Base-by-base conservation (phyloP, 1,284 basidiomycete species). In the Omphalotus olearius region DNA sequence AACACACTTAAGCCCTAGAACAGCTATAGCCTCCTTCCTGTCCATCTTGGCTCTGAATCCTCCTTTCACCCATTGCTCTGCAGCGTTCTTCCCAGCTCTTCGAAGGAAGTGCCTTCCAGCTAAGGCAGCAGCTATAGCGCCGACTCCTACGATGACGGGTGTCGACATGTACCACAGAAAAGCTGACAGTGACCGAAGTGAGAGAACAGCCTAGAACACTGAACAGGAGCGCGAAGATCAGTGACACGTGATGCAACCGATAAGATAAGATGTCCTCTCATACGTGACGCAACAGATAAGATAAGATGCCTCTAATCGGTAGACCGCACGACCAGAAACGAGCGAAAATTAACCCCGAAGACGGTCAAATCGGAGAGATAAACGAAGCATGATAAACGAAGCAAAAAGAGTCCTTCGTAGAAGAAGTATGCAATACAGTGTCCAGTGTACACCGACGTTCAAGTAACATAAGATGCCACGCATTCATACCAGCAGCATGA, bases 41-140 rank as follows among this genome's bases (percentile, higher is more conserved):
- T 98, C 95, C 94, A 98, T 98, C 76, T 94, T 97, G 13, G 80
- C 74, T 67, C 88, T 90, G 82, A 99, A 99, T 1, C 95, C 96
- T 54, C 96, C 96, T 70, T 88, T 93, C 44, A 80, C 84, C 84
- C 92, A 98, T 66, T 96, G 82, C 44, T 94, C 87, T 5, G 83
- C 87, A 10, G 80, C 85, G 30, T 73, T 73, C 60, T 72, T 80
- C 14, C 80, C 82, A 44, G 76, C 71, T 55, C 79, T 73, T 38
- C 80, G 75, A 41, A 90, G 55, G 14, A 90, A 65, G 40, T 85
- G 82, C 45, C 92, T 76, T 4, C 90, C 91, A 20, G 81, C 82
- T 11, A 94, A 70, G 9, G 88, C 91, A 45, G 90, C 89, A 14
- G 88, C 84, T 57, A 94, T 78, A 25, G 91, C 84, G 48, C 87